Evolutionary conservation across 768 basidiomycete species (phyloP).

Genomic region (Omphalotus guepiniiformis): DNA sequence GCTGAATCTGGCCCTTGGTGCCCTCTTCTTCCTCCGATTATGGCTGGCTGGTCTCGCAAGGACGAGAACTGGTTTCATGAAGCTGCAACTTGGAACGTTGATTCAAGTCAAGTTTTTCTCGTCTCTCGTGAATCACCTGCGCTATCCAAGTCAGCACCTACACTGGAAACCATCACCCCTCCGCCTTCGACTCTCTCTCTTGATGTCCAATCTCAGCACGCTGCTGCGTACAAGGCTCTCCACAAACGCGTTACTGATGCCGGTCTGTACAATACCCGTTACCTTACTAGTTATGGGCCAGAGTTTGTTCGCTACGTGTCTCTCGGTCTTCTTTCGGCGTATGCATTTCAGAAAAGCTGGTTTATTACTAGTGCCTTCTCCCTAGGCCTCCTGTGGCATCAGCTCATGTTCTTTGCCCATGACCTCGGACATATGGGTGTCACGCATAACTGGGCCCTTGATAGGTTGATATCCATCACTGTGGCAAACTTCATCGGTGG

Average conservation of each 20-base stretch:
- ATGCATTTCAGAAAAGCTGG: conserved; percentile 62
- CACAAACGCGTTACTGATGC: conserved; percentile 70
- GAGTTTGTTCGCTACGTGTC: conserved; percentile 77
- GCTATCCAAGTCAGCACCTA: conserved; percentile 21
- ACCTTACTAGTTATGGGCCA: conserved; percentile 84
- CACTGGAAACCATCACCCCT: conserved; percentile 48
- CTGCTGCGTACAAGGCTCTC: conserved; percentile 74
- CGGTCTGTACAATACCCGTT: conserved; percentile 82
- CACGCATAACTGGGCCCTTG: conserved; percentile 79
- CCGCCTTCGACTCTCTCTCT: conserved; percentile 52
- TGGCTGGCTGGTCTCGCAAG: conserved; percentile 76
- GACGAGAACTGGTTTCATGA: conserved; percentile 62
- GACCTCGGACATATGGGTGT: conserved; percentile 95
- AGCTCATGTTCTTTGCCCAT: conserved; percentile 87
- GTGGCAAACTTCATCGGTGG: conserved; percentile 89
- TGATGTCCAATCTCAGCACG: conserved; percentile 59
- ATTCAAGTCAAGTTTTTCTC: conserved; percentile 58
- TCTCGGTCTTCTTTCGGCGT: conserved; percentile 54
- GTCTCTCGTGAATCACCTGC: conserved; percentile 35
- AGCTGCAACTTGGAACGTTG: conserved; percentile 39
- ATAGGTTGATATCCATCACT: conserved; percentile 74
- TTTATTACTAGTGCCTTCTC: conserved; percentile 70
- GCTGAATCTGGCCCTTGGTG: conserved; percentile 59
- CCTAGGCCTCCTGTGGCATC: conserved; percentile 93
- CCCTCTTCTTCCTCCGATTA: conserved; percentile 83